Evolutionary conservation across 2,329 filamentous ascomycete species (phyloP).

Genomic region (Fusarium nanum): DNA sequence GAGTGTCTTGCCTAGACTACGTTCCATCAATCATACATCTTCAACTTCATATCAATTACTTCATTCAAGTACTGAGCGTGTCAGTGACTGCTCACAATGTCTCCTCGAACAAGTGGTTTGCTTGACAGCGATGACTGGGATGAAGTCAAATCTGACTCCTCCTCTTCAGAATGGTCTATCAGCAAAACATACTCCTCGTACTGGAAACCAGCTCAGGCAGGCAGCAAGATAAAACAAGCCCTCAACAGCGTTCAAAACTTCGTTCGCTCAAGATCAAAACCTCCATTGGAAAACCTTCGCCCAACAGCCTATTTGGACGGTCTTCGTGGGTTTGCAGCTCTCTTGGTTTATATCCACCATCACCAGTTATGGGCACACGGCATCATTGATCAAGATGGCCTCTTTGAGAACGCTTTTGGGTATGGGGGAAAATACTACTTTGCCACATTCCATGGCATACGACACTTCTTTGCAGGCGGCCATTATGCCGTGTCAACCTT

Average conservation of each 20-base stretch:
- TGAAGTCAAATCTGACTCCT: constrained; percentile 42
- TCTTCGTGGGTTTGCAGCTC: constrained; percentile 73
- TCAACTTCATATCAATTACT: constrained; percentile 2
- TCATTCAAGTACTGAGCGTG: neutral
- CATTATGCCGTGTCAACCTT: constrained; percentile 70
- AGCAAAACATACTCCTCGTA: constrained; percentile 29
- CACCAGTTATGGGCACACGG: constrained; percentile 69
- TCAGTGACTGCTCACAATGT: constrained; percentile 42
- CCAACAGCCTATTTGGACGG: constrained; percentile 71
- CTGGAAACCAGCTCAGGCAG: constrained; percentile 47
- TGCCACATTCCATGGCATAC: constrained; percentile 65
- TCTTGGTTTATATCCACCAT: constrained; percentile 74
- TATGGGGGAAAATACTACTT: constrained; percentile 62
- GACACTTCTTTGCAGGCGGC: constrained; percentile 70
- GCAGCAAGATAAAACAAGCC: constrained; percentile 17
- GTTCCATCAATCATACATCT: constrained; percentile 10
- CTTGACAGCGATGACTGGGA: constrained; percentile 53
- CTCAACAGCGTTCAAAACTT: constrained; percentile 20
- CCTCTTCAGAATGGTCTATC: constrained; percentile 36
- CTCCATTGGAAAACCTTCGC: constrained; percentile 49
- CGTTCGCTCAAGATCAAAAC: constrained; percentile 29
- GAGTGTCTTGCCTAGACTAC: neutral
- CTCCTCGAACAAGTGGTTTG: constrained; percentile 48
- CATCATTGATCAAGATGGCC: constrained; percentile 49
- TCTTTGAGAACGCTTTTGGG: constrained; percentile 66